Evolutionary conservation across 805 yeast species (phyloP).

Genomic region (Saccharomycopsis microspora): DNA sequence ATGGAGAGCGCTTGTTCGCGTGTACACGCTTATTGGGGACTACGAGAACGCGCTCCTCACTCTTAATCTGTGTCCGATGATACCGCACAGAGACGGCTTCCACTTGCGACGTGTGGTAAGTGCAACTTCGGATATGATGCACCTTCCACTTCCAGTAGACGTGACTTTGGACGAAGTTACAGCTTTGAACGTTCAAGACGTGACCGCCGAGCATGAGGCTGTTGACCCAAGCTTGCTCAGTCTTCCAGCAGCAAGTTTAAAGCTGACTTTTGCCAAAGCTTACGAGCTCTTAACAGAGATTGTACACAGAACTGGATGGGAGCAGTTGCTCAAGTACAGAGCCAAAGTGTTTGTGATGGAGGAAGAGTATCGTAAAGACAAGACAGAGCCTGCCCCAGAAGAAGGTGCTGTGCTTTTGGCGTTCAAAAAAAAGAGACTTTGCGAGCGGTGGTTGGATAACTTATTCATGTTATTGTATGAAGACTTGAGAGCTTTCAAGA

Average conservation of each 20-base stretch:
- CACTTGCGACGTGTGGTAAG: constrained; percentile 49
- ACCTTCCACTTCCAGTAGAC: constrained; percentile 67
- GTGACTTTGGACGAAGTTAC: constrained; percentile 62
- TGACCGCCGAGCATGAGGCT: constrained; percentile 51
- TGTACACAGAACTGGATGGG: constrained; percentile 67
- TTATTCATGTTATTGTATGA: constrained; percentile 58
- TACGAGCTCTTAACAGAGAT: constrained; percentile 55
- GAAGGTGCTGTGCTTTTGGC: constrained; percentile 24
- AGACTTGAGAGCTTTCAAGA: constrained; percentile 71
- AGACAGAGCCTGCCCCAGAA: constrained; percentile 14
- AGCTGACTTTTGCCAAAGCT: constrained; percentile 42
- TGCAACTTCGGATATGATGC: constrained; percentile 42
- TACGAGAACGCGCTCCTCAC: constrained; percentile 64
- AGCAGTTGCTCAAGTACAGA: constrained; percentile 43
- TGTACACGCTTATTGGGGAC: constrained; percentile 51
- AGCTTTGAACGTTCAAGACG: constrained; percentile 51
- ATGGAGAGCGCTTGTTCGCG: constrained; percentile 58
- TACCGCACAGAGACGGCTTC: constrained; percentile 57
- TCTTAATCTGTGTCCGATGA: constrained; percentile 75
- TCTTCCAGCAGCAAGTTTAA: constrained; percentile 60
- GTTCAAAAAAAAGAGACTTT: constrained; percentile 51
- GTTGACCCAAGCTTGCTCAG: constrained; percentile 51
- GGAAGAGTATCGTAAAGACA: constrained; percentile 40
- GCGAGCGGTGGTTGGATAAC: constrained; percentile 69
- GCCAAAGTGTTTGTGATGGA: constrained; percentile 61